Conservation (phyloP, 805 yeast species). For the Lipomyces starkeyi region DNA sequence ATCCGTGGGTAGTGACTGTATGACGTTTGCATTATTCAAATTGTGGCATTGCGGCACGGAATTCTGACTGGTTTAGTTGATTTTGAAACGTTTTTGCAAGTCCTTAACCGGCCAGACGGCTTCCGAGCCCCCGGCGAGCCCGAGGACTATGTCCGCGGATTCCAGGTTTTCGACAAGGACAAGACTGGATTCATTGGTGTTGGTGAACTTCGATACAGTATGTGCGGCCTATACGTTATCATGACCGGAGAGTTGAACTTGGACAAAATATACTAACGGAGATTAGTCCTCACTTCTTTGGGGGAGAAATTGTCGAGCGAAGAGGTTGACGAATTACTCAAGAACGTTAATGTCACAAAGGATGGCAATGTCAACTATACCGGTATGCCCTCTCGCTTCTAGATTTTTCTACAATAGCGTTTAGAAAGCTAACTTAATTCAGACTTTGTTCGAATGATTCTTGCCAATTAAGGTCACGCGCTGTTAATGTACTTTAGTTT, state of each 20-base stretch:
- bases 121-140: constrained; percentile 88
- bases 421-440: constrained; percentile 42
- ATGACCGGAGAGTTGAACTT: not conserved
- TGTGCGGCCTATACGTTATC: constrained; percentile 14
- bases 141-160: constrained; percentile 90
- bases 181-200: constrained; percentile 95
- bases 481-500: not conserved
- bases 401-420: not conserved
- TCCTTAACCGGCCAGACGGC: constrained; percentile 85
- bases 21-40: constrained; percentile 27
- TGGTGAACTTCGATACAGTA: constrained; percentile 88
- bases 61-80: constrained; percentile 51
- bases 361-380: constrained; percentile 96
- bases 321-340: constrained; percentile 94
- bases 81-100: constrained; percentile 75
- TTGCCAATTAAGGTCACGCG: constrained; percentile 32
- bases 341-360: constrained; percentile 90
- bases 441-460: constrained; percentile 40
- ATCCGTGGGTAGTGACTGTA: constrained; percentile 47
- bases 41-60: not conserved
- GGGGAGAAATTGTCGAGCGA: constrained; percentile 91
- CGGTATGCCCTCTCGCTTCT: constrained; percentile 46
- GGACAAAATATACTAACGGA: not conserved
- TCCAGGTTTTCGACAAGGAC: constrained; percentile 97
- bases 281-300: constrained; percentile 75